Percentiles rank a stretch among this genome's conserved stretches.
phyloP scores from a whole-genome alignment of 2,329 filamentous ascomycete species.

The Cladorrhinum sp. region DNA sequence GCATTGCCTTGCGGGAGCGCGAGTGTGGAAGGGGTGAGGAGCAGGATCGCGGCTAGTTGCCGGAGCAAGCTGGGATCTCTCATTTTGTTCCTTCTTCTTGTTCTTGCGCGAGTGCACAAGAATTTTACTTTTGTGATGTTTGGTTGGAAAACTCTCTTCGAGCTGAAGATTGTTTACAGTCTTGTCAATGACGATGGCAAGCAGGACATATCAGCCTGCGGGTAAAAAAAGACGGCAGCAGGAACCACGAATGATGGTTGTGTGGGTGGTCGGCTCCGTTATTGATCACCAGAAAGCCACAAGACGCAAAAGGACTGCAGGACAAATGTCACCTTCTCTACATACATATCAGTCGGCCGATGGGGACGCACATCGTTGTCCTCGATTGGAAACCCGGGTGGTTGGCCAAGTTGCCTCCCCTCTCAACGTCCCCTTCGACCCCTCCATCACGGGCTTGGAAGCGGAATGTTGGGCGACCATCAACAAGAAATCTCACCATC shows the following conservation, averaged over 20 bases:
- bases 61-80: slow-evolving; percentile 1
- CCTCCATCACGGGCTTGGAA: background rate
- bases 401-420: background rate
- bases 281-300: too few species aligned
- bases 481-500: slow-evolving; percentile 12
- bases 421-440: background rate
- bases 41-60: slow-evolving; percentile 13
- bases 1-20: slow-evolving; percentile 15
- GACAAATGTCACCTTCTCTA: background rate
- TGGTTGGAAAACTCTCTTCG: background rate
- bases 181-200: background rate
- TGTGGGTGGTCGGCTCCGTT: background rate
- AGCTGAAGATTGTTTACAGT: background rate
- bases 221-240: background rate
- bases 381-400: background rate
- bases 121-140: background rate
- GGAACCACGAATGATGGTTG: background rate
- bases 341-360: background rate
- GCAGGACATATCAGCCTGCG: background rate
- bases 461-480: background rate
- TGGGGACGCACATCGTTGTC: background rate
- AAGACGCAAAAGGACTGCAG: background rate
- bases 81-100: slow-evolving; percentile 4
- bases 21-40: slow-evolving; percentile 27
- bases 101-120: background rate